Conservation (phyloP, 1,284 basidiomycete species). For the Leccinum solheimii region DNA sequence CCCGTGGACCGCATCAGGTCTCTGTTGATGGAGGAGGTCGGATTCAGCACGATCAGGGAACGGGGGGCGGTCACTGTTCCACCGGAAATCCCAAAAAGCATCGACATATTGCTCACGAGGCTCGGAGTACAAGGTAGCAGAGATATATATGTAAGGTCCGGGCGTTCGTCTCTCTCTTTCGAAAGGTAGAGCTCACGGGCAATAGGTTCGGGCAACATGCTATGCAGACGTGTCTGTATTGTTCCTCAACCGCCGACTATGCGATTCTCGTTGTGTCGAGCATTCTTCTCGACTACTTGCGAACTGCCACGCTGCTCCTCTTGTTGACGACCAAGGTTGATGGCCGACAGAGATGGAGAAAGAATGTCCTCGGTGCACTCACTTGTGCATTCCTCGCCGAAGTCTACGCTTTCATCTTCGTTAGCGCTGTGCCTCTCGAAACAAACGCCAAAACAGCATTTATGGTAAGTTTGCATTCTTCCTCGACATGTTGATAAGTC, state of each 20-base stretch:
- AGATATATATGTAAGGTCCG: constrained; percentile 59
- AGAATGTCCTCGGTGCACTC: constrained; percentile 48
- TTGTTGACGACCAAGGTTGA: constrained; percentile 43
- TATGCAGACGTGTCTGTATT: constrained; percentile 61
- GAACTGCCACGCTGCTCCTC: constrained; percentile 55
- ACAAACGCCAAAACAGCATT: constrained; percentile 40
- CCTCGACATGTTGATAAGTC: background rate
- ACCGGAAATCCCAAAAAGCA: constrained; percentile 41
- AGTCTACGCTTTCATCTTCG: constrained; percentile 51
- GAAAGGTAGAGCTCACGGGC: constrained; percentile 4
- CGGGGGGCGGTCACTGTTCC: constrained; percentile 17
- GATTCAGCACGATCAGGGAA: constrained; percentile 7
- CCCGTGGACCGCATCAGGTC: constrained; percentile 53
- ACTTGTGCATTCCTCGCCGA: constrained; percentile 52
- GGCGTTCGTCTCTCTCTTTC: background rate
- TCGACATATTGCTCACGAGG: constrained; percentile 56
- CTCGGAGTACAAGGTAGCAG: constrained; percentile 61
- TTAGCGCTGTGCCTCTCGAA: constrained; percentile 46
- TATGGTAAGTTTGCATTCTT: constrained; percentile 51
- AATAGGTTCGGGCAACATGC: constrained; percentile 65
- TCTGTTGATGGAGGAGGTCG: constrained; percentile 39
- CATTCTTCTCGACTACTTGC: constrained; percentile 58
- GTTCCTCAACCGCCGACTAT: constrained; percentile 58
- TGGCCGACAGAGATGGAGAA: constrained; percentile 49
- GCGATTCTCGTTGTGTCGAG: constrained; percentile 56